Evolutionary conservation across 78 protist species (phyloP).

Genomic region (Emiliania huxleyi): DNA sequence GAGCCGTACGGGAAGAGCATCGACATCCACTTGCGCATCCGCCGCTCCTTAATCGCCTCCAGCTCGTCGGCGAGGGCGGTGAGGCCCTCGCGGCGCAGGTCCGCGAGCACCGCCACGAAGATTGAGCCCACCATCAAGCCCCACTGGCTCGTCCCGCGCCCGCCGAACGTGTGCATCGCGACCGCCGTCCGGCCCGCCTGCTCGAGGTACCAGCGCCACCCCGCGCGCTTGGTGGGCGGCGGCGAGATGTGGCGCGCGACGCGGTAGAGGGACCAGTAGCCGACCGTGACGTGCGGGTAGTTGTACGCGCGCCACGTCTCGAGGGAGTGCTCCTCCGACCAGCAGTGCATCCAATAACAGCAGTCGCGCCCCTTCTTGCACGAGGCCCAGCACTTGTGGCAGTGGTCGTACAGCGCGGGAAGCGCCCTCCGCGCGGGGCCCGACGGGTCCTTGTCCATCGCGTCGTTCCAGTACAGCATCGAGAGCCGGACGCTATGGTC

Average conservation of each 20-base stretch:
- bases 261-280: constrained; percentile 2
- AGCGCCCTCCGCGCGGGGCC: too few species aligned
- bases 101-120: not conserved
- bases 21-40: not conserved
- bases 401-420: not conserved
- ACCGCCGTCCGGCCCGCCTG: not conserved
- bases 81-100: not conserved
- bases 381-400: not conserved
- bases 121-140: constrained; percentile 6
- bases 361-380: not conserved
- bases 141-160: constrained; percentile 11
- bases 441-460: not conserved
- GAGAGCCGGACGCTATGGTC: not conserved
- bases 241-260: not conserved
- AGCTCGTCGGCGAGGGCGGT: not conserved
- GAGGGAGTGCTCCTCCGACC: not conserved
- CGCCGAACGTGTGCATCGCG: not conserved
- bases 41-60: not conserved
- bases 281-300: constrained; percentile 14
- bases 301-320: constrained; percentile 25
- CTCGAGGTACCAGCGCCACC: not conserved
- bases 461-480: not conserved
- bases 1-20: not conserved
- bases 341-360: not conserved
- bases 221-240: not conserved